Evolutionary conservation across 495 filamentous ascomycete genomes (phyloP).

Genomic region (Amniculicola lignicola): DNA sequence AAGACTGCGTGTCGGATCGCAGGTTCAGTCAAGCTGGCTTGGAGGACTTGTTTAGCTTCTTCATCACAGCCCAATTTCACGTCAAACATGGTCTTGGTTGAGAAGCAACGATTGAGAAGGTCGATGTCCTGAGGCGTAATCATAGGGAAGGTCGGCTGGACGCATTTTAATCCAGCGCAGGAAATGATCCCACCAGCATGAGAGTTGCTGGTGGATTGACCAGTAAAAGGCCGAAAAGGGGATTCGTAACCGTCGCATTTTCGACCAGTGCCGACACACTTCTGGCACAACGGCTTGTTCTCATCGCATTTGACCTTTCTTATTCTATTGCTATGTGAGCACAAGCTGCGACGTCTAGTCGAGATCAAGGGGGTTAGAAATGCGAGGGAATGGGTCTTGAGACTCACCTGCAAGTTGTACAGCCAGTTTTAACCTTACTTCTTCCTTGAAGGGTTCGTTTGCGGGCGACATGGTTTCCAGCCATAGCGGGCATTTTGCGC

Average conservation of each 20-base stretch:
- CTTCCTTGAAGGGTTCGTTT: slow-evolving; percentile 15
- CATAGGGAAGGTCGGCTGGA: slow-evolving; percentile 19
- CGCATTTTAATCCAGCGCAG: slow-evolving; percentile 3
- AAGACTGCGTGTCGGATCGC: slow-evolving; percentile 41
- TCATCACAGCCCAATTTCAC: slow-evolving; percentile 34
- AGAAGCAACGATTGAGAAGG: slow-evolving; percentile 36
- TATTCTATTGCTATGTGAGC: slow-evolving; percentile 17
- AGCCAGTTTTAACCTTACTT: slow-evolving; percentile 12
- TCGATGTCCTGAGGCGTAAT: slow-evolving; percentile 29
- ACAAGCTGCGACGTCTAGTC: neutral
- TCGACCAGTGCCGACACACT: slow-evolving; percentile 32
- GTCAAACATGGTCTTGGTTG: slow-evolving; percentile 36
- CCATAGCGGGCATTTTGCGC: slow-evolving; percentile 8
- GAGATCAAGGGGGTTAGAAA: too few relatives aligned
- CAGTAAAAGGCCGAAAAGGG: slow-evolving; percentile 34
- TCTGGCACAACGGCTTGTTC: slow-evolving; percentile 40
- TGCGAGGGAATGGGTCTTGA: slow-evolving; percentile 1
- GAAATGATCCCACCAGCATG: slow-evolving; percentile 34
- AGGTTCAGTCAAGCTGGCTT: slow-evolving; percentile 40
- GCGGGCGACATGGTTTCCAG: slow-evolving; percentile 7
- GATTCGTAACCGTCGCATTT: slow-evolving; percentile 38
- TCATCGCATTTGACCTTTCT: slow-evolving; percentile 31
- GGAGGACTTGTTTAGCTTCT: slow-evolving; percentile 34
- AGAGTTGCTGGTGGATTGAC: slow-evolving; percentile 26
- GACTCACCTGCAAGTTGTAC: slow-evolving; percentile 23